Evolutionary conservation across 129 eudicot genomes (phyloP).

Genomic region (Chrysanthemum lavandulifolium): DNA sequence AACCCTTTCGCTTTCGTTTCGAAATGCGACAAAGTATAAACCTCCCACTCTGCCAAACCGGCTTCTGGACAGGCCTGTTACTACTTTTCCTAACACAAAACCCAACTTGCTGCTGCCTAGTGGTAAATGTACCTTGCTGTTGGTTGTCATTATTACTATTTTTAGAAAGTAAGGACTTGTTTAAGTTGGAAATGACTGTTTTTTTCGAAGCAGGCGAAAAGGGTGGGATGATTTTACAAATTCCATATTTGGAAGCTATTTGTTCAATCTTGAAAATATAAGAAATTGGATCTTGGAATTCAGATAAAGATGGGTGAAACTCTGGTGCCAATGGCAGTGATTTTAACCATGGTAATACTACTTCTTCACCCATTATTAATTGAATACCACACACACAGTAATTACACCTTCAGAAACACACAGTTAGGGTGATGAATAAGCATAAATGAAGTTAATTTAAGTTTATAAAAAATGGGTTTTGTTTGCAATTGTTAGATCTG

Average conservation of each 20-base stretch:
- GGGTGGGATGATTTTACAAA: constrained; percentile 85
- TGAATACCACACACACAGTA: too few species aligned
- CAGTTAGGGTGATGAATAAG: too few species aligned
- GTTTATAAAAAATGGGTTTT: too few species aligned
- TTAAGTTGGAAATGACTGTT: constrained; percentile 49
- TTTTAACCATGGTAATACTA: constrained; percentile 78
- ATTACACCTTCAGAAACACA: too few species aligned
- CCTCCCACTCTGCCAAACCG: constrained; percentile 93
- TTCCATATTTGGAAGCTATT: constrained; percentile 79
- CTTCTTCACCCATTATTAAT: constrained; percentile 41
- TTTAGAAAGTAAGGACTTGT: constrained; percentile 47
- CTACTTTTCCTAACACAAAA: constrained; percentile 53
- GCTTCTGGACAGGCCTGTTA: constrained; percentile 74
- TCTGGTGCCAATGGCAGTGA: constrained; percentile 88
- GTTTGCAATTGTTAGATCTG: too few species aligned
- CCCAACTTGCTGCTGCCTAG: constrained; percentile 85
- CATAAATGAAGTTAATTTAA: too few species aligned
- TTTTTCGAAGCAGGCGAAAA: constrained; percentile 50
- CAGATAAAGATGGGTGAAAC: constrained; percentile 74
- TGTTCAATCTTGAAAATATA: constrained; percentile 84
- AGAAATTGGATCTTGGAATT: constrained; percentile 90
- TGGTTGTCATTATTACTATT: constrained; percentile 33
- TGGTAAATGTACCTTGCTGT: constrained; percentile 66
- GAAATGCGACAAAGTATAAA: constrained; percentile 56
- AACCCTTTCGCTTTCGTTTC: constrained; percentile 64